Percentiles rank a stretch among this genome's conserved stretches.
These are phyloP conservation scores for Nicotiana sylvestris DNA, from an alignment of 257 asterid species.

Conservation along the genomic window DNA sequence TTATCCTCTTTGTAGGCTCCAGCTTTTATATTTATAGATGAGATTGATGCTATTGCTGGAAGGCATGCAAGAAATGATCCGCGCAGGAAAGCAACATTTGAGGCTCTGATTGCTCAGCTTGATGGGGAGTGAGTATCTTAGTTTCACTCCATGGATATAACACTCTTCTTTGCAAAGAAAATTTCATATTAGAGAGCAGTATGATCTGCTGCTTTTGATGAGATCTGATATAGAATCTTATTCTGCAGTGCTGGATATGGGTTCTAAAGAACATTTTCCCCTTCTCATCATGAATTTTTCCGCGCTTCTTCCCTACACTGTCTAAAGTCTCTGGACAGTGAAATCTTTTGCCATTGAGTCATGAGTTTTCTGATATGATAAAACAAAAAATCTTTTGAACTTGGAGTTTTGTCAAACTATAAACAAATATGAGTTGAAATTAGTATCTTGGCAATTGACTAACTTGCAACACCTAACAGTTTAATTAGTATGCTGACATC, in stretches of 20 bases:
- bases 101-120: slow-evolving; percentile 88
- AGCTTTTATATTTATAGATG: slow-evolving; percentile 89
- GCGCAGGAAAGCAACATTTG: slow-evolving; percentile 77
- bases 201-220: not conserved
- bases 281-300: no score
- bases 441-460: not conserved
- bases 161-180: not conserved
- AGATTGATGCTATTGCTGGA: slow-evolving; percentile 99
- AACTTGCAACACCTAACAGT: not conserved
- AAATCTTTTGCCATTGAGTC: not conserved
- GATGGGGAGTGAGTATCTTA: slow-evolving; percentile 87
- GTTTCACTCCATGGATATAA: slow-evolving; percentile 11
- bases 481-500: not conserved
- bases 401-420: slow-evolving; percentile 2
- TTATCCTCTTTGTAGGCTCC: slow-evolving; percentile 73
- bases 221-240: slow-evolving; percentile 6
- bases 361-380: not conserved
- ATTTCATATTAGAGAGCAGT: not conserved
- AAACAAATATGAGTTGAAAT: not conserved
- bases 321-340: not conserved
- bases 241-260: not conserved
- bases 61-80: slow-evolving; percentile 91
- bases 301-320: not conserved
- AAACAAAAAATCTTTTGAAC: not conserved
- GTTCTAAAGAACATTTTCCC: not conserved